Base-by-base conservation (phyloP, 2,329 filamentous ascomycete genomes). In the Clarireedia sp. region DNA sequence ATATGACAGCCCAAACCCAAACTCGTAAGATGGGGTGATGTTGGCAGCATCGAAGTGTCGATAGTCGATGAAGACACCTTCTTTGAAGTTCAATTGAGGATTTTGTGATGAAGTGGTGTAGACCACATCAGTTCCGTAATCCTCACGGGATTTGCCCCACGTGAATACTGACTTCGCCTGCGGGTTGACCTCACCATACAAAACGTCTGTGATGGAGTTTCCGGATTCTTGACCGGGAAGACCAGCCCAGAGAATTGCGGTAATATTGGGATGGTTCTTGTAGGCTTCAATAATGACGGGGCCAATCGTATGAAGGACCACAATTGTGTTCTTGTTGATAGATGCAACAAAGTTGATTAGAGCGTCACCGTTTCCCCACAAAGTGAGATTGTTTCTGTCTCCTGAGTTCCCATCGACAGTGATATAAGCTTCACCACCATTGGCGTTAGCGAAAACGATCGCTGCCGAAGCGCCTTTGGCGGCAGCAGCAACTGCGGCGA, bases 311-410 rank as follows among this genome's bases (percentile, higher is more conserved):
- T 97, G 92, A 57, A 97, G 86, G 56, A 96, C 82, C 16, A 97
- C 89, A 57, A 97, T 86, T 10, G 90, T 96, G 78, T 96, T 96
- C 73, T 86, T 83, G 76, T 86, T 91, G 59, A 83, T 68, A 8
- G 83, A 77, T 0, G 89, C 84, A 10, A 96, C 89, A 48, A 86
- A 89, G 71, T 87, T 80, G 72, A 97, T 87, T 53, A 97, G 73
- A 0, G 79, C 77, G 52, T 97, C 90, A 40, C 89, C 91, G 57
- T 83, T 79, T 58, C 85, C 78, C 92, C 92, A 97, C 0, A 96
- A 76, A 0, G 90, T 96, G 40, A 99, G 77, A 72, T 99, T 96
- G 66, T 91, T 90, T 52, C 94, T 85, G 70, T 97, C 92, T 56
- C 94, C 94, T 57, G 78, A 75, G 69, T 96, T 96, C 51, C 82